A percentile compares a stretch with the other conserved stretches of the same genome.
phyloP scores from a whole-genome alignment of 257 asterid genomes.

The Oldenlandia corymbosa region DNA sequence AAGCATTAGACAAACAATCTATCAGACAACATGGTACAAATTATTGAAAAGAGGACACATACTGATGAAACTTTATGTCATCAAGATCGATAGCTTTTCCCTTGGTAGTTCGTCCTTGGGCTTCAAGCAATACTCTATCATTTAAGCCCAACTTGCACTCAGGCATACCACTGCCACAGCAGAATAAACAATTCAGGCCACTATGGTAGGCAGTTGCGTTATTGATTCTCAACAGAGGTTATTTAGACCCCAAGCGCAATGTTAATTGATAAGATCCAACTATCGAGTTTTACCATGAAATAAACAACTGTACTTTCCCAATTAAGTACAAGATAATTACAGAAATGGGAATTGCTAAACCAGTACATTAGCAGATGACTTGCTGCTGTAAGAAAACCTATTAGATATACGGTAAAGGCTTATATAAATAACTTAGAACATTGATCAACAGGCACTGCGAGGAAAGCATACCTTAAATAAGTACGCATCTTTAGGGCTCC shows the following conservation, averaged over 20 bases:
- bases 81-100: constrained; percentile 98
- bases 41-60: constrained; percentile 26
- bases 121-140: constrained; percentile 93
- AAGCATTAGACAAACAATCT: constrained; percentile 3
- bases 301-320: not conserved
- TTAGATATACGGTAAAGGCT: too few relatives aligned
- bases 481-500: constrained; percentile 99
- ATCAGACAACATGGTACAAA: not conserved
- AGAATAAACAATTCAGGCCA: constrained; percentile 12
- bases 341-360: not conserved
- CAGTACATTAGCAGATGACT: not conserved
- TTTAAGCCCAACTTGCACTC: constrained; percentile 99
- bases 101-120: constrained; percentile 90
- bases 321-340: not conserved
- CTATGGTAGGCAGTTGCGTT: not conserved
- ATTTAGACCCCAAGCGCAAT: not conserved
- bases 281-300: not conserved
- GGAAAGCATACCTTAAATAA: constrained; percentile 72
- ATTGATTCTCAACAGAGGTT: not conserved
- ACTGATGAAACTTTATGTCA: constrained; percentile 99
- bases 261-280: not conserved
- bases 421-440: not conserved
- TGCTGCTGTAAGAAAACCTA: not conserved
- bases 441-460: not conserved
- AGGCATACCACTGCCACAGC: constrained; percentile 92